Conservation (phyloP, 768 basidiomycete genomes). For the Suillus hirtellus region DNA sequence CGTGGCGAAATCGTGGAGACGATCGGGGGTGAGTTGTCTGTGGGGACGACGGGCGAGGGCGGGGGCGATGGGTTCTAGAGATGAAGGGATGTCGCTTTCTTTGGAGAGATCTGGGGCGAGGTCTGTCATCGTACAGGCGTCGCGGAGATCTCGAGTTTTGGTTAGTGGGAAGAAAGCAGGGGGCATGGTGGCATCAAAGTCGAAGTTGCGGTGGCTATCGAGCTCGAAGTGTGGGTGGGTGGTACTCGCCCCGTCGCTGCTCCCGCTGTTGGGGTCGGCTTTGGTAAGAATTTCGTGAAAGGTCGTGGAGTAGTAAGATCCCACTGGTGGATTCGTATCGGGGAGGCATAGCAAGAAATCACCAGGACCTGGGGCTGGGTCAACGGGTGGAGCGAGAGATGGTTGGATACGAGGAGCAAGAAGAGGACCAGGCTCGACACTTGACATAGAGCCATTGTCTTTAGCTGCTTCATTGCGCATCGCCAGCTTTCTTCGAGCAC, state of each 20-base stretch:
- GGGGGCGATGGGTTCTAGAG: neutral
- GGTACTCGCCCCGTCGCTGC: neutral
- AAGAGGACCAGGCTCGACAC: neutral
- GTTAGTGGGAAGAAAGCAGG: neutral
- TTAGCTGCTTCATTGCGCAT: constrained; percentile 1
- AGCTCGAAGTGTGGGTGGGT: neutral
- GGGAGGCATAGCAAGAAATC: constrained; percentile 5
- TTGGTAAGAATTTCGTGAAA: constrained; percentile 5
- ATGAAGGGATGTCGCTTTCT: neutral
- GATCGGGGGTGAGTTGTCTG: constrained; percentile 5
- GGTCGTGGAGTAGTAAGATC: constrained; percentile 5
- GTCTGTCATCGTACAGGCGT: constrained; percentile 4
- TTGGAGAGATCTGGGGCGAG: neutral
- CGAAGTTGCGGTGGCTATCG: neutral
- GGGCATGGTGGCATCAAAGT: neutral
- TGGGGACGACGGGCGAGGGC: constrained; percentile 6
- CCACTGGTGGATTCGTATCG: neutral
- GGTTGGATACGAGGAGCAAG: neutral
- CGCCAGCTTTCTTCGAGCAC: constrained; percentile 4
- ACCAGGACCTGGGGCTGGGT: neutral
- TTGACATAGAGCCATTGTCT: neutral
- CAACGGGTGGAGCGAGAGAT: neutral
- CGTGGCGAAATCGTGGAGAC: neutral
- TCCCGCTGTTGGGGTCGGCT: neutral
- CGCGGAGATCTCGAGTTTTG: neutral